Conservation (phyloP, 306 rosid genomes). For the Phaseolus lunatus region DNA sequence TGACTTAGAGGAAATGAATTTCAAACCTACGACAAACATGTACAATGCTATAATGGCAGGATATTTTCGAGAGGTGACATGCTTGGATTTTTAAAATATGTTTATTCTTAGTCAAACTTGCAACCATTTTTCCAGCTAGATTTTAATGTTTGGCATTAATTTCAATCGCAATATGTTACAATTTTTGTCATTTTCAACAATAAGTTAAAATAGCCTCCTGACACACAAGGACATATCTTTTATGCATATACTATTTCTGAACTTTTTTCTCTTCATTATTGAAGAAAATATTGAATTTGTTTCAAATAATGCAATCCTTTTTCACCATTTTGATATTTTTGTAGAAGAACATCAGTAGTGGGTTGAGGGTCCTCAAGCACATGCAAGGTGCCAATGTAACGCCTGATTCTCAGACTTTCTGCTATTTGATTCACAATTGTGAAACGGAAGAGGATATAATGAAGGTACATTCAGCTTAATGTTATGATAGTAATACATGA, state of each 20-base stretch:
- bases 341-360: conserved; percentile 74
- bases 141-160: conserved; percentile 37
- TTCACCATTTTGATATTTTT: conserved; percentile 39
- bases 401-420: conserved; percentile 79
- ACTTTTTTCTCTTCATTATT: conserved; percentile 4
- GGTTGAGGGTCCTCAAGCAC: conserved; percentile 60
- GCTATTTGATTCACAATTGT: conserved; percentile 68
- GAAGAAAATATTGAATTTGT: background rate
- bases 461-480: conserved; percentile 57
- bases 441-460: conserved; percentile 67
- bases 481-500: conserved; percentile 31
- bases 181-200: conserved; percentile 18
- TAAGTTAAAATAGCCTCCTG: conserved; percentile 20
- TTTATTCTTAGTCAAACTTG: conserved; percentile 15
- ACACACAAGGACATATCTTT: background rate
- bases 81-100: conserved; percentile 39
- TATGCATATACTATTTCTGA: conserved; percentile 18
- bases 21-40: conserved; percentile 61
- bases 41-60: conserved; percentile 91
- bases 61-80: conserved; percentile 82
- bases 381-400: conserved; percentile 65
- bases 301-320: conserved; percentile 31
- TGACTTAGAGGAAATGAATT: conserved; percentile 59
- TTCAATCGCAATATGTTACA: conserved; percentile 11
- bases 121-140: conserved; percentile 28